Evolutionary conservation across 2,329 filamentous ascomycete species (phyloP), one percentile per base, ranked within the genome.

Genomic region (Cladosporium sp.): DNA sequence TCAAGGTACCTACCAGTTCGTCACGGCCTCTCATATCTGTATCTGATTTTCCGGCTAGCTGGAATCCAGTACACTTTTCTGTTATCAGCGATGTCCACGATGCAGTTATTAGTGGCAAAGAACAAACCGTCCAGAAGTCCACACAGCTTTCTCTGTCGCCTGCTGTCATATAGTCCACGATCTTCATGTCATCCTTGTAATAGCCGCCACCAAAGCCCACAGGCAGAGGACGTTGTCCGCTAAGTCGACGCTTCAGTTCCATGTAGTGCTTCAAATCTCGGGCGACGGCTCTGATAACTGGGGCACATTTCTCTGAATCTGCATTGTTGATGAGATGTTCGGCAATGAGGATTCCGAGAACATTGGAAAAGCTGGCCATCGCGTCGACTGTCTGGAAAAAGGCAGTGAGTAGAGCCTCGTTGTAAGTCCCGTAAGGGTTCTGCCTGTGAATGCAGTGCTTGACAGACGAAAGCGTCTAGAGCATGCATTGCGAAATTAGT

Each of bases 221-320:
- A 14, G 66, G 68, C 18, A 70, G 35, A n/a, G 65, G n/a, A 29
- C 68, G 40, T 37, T 67, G 64, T 5, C 69, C 67, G 3, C 35
- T 46, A 8, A 14, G 14, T n/a, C 65, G 52, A 26, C 66, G 26
- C 35, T 59, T 68, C 31, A 66, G 14, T 5, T 12, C 16, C 64
- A 68, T 66, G 35, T 68, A 66, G 16, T 46, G 62, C 55, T 70
- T 70, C 26, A 70, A 16, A 37, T 69, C 69, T 50, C 68, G 56
- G 1, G 68, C 40, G 14, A 69, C 65, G 44, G 69, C 68, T 56
- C 28, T 66, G 11, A 70, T 26, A 0, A 70, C 66, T 14, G 69
- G 69, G 5, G 62, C 46, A 21, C 59, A 66, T 5, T 7, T n/a
- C 23, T 67, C 44, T 21, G 49, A 50, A 5, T 26, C 35, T 18